Conservation (phyloP, 2,329 filamentous ascomycete genomes). For the Aspergillus neoniger region DNA sequence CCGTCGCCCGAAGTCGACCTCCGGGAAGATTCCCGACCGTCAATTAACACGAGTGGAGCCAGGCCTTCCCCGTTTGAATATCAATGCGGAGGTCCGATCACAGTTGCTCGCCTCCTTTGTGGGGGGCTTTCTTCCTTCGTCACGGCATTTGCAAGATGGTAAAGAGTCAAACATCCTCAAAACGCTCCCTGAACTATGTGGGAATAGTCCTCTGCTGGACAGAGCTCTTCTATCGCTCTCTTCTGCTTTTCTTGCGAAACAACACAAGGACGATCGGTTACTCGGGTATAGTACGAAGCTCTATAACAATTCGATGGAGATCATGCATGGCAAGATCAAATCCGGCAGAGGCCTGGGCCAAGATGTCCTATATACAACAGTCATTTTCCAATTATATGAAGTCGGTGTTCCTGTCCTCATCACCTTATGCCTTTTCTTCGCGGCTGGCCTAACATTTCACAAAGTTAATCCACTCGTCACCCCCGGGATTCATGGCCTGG, state of each 20-base stretch:
- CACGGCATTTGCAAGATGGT: slow-evolving; percentile 4
- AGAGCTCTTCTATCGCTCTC: slow-evolving; percentile 19
- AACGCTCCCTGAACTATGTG: slow-evolving; percentile 16
- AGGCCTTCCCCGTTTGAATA: slow-evolving; percentile 18
- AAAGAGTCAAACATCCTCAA: slow-evolving; percentile 14
- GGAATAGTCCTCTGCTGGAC: slow-evolving; percentile 18
- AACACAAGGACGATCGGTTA: slow-evolving; percentile 18
- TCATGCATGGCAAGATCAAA: slow-evolving; percentile 18
- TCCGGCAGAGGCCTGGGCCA: slow-evolving; percentile 16
- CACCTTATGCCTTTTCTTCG: not conserved
- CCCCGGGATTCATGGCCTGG: slow-evolving; percentile 24
- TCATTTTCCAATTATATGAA: slow-evolving; percentile 26
- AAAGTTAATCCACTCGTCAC: slow-evolving; percentile 25
- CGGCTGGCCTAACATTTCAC: not conserved
- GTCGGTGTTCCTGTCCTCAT: slow-evolving; percentile 10
- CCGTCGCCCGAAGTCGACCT: slow-evolving; percentile 7
- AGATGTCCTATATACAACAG: slow-evolving; percentile 23
- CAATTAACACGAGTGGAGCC: slow-evolving; percentile 3
- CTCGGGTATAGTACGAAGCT: slow-evolving; percentile 22
- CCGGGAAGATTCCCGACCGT: not conserved
- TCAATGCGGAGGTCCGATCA: slow-evolving; percentile 16
- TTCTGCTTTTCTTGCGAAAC: slow-evolving; percentile 21
- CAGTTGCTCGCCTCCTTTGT: slow-evolving; percentile 20
- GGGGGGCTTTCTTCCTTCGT: slow-evolving; percentile 10
- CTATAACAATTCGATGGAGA: slow-evolving; percentile 22